Base-by-base conservation (phyloP, 169 alveolate genomes). In the Plasmodium knowlesi region DNA sequence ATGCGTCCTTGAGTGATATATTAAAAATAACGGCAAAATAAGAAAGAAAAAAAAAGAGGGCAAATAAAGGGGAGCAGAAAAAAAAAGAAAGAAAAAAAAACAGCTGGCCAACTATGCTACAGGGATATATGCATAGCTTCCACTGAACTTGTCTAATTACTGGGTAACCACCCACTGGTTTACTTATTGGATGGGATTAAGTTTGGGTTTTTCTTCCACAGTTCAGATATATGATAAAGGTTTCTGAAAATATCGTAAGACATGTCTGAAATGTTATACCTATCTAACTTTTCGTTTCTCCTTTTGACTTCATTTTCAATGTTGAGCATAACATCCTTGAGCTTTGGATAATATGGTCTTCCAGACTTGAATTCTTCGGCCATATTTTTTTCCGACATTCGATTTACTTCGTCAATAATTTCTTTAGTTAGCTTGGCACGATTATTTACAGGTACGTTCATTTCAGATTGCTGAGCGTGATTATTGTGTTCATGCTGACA, bases 181-280 rank as follows among this genome's bases (percentile, higher is more conserved):
- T 50, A 50, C 1, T 50, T 50, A 50, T 14, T 12, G 25, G 1
- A 1, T 14, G 82, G 91, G 32, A 61, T 61, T 82, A 32, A 30
- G 91, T 32, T 32, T 25, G 91, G 82, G 79, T 82, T 82, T 37
- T 82, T 82, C 32, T 61, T 82, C 82, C 91, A 82, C 6, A 10
- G 43, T 61, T 82, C 91, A 8, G 82, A 57, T 16, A 50, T 54
- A 19, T 82, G 79, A 67, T 57, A 82, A 16, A 82, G 79, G 37
- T 82, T 82, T 82, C 41, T 82, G n/a, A 82, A 82, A 57, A 57
- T 30, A 67, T 57, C 76, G 72, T 82, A 82, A n/a, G 91, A 54
- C 74, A 82, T 82, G 72, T 82, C 50, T 6, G 82, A 54, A n/a
- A 61, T 82, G 43, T 82, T n/a, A 82, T 82, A 30, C 71, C 34